Conservation (phyloP, 192 early-diverging fungal species). For the Funneliformis geosporum region DNA sequence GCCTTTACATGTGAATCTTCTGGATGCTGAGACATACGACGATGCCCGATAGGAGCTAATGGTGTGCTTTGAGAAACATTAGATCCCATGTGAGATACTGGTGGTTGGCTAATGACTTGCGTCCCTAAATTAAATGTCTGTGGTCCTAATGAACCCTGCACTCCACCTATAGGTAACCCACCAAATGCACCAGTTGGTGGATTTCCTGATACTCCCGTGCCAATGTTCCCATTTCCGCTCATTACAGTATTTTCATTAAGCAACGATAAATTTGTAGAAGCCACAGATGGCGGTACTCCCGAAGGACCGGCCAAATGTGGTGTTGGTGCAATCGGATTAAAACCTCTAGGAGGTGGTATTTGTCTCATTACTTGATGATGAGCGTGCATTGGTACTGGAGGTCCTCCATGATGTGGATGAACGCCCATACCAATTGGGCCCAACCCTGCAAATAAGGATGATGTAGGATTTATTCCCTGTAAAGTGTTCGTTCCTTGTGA, state of each 20-base stretch:
- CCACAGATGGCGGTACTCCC: constrained; percentile 19
- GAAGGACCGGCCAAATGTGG: constrained; percentile 29
- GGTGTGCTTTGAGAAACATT: constrained; percentile 39
- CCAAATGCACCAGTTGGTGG: constrained; percentile 34
- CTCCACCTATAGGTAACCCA: constrained; percentile 31
- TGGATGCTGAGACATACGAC: constrained; percentile 45
- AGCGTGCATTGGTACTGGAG: constrained; percentile 27
- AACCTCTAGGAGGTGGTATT: constrained; percentile 27
- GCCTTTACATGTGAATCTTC: constrained; percentile 40
- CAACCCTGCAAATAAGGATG: constrained; percentile 30
- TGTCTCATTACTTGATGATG: constrained; percentile 30
- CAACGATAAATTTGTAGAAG: constrained; percentile 27
- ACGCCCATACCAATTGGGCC: constrained; percentile 19
- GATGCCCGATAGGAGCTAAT: constrained; percentile 48
- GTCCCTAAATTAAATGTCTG: constrained; percentile 32
- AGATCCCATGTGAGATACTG: constrained; percentile 37
- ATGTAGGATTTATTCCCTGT: constrained; percentile 27
- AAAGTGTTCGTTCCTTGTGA: constrained; percentile 33
- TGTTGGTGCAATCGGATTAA: constrained; percentile 18
- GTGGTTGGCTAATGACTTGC: constrained; percentile 37
- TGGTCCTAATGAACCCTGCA: constrained; percentile 24
- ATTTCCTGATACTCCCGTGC: background rate
- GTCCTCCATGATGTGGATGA: constrained; percentile 28
- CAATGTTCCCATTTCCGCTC: constrained; percentile 11
- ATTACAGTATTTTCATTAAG: constrained; percentile 30